A percentile compares a stretch with the other conserved stretches of the same genome.
These are phyloP conservation scores for Neostapfia colusana DNA, from an alignment of 176 grass and related monocot species.

Conservation along the genomic window DNA sequence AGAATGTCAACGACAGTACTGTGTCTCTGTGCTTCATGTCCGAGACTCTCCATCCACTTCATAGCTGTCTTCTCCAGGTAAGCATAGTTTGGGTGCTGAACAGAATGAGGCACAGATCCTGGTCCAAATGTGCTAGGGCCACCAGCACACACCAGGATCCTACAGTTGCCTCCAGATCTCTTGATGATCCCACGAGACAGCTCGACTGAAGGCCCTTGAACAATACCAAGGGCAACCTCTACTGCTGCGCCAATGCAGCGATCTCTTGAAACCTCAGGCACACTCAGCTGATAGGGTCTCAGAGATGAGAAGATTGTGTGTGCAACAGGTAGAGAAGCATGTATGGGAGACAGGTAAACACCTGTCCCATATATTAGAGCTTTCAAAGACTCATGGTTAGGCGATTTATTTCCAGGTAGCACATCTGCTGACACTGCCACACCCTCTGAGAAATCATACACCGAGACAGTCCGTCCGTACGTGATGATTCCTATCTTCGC, in stretches of 20 bases:
- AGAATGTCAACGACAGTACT: constrained; percentile 82
- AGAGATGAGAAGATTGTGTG: constrained; percentile 95
- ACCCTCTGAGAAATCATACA: constrained; percentile 97
- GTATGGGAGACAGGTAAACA: constrained; percentile 81
- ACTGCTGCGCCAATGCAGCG: constrained; percentile 89
- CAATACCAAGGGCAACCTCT: constrained; percentile 83
- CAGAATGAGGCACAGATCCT: constrained; percentile 82
- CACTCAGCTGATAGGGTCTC: constrained; percentile 67
- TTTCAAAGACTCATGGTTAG: constrained; percentile 76
- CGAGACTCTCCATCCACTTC: constrained; percentile 88
- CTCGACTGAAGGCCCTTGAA: constrained; percentile 81
- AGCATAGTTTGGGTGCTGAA: constrained; percentile 92
- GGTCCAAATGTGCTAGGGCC: constrained; percentile 89
- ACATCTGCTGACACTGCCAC: constrained; percentile 72
- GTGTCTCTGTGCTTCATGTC: constrained; percentile 75
- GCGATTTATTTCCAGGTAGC: constrained; percentile 78
- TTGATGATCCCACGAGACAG: constrained; percentile 88
- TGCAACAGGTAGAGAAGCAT: constrained; percentile 82
- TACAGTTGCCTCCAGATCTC: constrained; percentile 91
- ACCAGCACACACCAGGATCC: constrained; percentile 84
- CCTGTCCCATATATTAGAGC: constrained; percentile 83
- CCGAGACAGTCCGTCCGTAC: constrained; percentile 85
- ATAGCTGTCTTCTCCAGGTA: constrained; percentile 88
- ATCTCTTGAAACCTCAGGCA: constrained; percentile 80
- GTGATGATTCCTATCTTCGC: constrained; percentile 84